phyloP scores from a whole-genome alignment of 495 filamentous ascomycete species.

The Letharia columbiana region DNA sequence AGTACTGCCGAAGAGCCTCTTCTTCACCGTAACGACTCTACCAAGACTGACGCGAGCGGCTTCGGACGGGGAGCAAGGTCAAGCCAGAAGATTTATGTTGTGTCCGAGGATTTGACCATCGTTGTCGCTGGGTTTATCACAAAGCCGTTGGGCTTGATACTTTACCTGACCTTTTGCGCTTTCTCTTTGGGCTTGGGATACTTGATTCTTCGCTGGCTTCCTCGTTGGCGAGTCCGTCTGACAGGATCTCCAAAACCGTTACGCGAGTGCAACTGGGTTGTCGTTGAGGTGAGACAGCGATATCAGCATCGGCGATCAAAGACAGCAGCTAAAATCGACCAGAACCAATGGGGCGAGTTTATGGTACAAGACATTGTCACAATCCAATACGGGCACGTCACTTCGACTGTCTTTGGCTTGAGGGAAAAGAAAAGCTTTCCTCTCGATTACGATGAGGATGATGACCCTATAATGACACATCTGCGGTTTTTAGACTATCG shows the following conservation, averaged over 20 bases:
- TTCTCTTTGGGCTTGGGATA: slow-evolving; percentile 69
- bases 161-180: slow-evolving; percentile 62
- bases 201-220: slow-evolving; percentile 82
- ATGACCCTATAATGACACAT: slow-evolving; percentile 65
- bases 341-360: slow-evolving; percentile 95
- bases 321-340: slow-evolving; percentile 20
- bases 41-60: slow-evolving; percentile 48
- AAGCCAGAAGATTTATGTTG: slow-evolving; percentile 87
- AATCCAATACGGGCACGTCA: slow-evolving; percentile 63
- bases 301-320: slow-evolving; percentile 10
- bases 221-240: slow-evolving; percentile 72
- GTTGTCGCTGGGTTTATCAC: slow-evolving; percentile 87
- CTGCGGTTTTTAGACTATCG: slow-evolving; percentile 80
- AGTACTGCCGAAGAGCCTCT: slow-evolving; percentile 63
- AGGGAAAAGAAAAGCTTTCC: slow-evolving; percentile 44
- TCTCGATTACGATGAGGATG: slow-evolving; percentile 64
- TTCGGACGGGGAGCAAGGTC: slow-evolving; percentile 46
- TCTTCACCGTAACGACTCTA: slow-evolving; percentile 54
- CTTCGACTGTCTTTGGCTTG: slow-evolving; percentile 80
- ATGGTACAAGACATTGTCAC: slow-evolving; percentile 56
- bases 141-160: slow-evolving; percentile 51
- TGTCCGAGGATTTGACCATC: slow-evolving; percentile 86
- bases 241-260: slow-evolving; percentile 60
- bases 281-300: slow-evolving; percentile 56
- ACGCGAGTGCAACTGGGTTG: slow-evolving; percentile 76